phyloP scores from a whole-genome alignment of 2,329 filamentous ascomycete species.

The Aspergillus melleus region DNA sequence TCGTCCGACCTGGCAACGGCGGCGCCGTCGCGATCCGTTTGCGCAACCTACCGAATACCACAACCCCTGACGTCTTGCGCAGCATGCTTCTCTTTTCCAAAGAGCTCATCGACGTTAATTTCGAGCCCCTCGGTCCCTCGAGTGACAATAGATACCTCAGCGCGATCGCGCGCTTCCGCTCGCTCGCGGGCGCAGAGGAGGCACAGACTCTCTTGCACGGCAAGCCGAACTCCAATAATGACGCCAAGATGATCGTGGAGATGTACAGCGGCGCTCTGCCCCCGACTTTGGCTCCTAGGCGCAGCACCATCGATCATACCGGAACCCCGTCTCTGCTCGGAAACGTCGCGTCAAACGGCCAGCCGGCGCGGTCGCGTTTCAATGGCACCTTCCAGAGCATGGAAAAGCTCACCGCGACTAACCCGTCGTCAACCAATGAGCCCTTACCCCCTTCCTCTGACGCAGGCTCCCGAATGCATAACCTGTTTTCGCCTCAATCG shows the following conservation, averaged over 20 bases:
- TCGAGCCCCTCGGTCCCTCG: constrained; percentile 54
- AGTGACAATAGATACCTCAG: constrained; percentile 59
- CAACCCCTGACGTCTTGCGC: constrained; percentile 57
- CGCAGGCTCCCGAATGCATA: constrained; percentile 51
- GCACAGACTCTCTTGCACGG: constrained; percentile 61
- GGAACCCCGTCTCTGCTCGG: constrained; percentile 34
- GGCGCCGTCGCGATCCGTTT: constrained; percentile 56
- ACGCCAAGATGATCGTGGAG: constrained; percentile 59
- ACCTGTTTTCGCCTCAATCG: constrained; percentile 62
- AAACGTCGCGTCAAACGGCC: constrained; percentile 37
- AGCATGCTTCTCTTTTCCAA: constrained; percentile 67
- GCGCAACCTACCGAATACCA: constrained; percentile 61
- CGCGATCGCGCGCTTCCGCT: constrained; percentile 60
- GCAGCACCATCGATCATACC: constrained; percentile 57
- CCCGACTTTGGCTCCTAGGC: constrained; percentile 38
- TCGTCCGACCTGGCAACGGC: constrained; percentile 30
- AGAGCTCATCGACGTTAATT: constrained; percentile 60
- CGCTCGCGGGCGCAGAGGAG: constrained; percentile 58
- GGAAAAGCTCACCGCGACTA: constrained; percentile 56
- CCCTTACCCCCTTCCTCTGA: constrained; percentile 54
- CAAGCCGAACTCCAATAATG: constrained; percentile 61
- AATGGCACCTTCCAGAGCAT: constrained; percentile 62
- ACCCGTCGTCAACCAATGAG: constrained; percentile 47
- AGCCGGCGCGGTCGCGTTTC: constrained; percentile 55
- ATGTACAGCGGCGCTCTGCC: constrained; percentile 47